Percentiles rank a stretch among this genome's conserved stretches.
Conservation (phyloP, 192 early-diverging fungal species). For the Coemansia sp. region DNA sequence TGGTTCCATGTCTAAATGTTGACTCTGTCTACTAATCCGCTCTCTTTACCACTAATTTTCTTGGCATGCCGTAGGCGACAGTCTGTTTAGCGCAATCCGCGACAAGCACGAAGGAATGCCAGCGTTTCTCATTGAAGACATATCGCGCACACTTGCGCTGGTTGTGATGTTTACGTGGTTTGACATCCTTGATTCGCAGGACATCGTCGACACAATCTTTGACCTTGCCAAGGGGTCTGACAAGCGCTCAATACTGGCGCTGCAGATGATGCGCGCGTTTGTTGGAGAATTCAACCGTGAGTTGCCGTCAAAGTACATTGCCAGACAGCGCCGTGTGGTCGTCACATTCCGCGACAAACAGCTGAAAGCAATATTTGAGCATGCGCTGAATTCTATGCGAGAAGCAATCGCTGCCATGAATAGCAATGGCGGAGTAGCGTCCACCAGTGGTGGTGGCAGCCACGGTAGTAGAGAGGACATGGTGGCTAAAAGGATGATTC, state of each 20-base stretch:
- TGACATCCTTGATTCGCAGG: slow-evolving; percentile 39
- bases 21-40: too few species aligned
- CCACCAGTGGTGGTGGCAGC: not conserved
- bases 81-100: slow-evolving; percentile 34
- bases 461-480: slow-evolving; percentile 29
- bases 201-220: slow-evolving; percentile 37
- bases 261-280: slow-evolving; percentile 66
- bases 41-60: too few species aligned
- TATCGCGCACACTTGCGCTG: slow-evolving; percentile 50
- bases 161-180: slow-evolving; percentile 57
- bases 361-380: slow-evolving; percentile 61
- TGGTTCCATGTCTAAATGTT: too few species aligned
- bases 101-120: slow-evolving; percentile 37
- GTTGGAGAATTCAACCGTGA: slow-evolving; percentile 76
- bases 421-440: too few species aligned
- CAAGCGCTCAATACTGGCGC: slow-evolving; percentile 60
- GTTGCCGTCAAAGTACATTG: slow-evolving; percentile 60
- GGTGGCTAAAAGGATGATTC: slow-evolving; percentile 31
- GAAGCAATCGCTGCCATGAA: slow-evolving; percentile 6
- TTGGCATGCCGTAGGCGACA: slow-evolving; percentile 26
- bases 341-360: slow-evolving; percentile 63
- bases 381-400: slow-evolving; percentile 40
- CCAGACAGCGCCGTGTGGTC: slow-evolving; percentile 68
- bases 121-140: slow-evolving; percentile 47
- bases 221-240: slow-evolving; percentile 30